Evolutionary conservation across 169 alveolate genomes (phyloP).

Genomic region (Eimeria sp.): DNA sequence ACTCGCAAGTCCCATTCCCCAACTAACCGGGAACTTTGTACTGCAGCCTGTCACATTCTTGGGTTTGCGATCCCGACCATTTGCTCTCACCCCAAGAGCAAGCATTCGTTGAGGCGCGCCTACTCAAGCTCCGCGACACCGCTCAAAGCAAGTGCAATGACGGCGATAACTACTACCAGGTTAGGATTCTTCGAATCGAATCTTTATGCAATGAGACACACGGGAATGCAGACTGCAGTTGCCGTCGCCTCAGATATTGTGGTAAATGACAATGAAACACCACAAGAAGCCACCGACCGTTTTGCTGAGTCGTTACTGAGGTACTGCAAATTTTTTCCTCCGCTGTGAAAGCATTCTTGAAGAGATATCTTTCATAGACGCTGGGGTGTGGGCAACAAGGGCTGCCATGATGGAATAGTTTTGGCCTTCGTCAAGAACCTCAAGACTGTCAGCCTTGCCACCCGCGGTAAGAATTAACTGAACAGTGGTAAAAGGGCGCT

Average conservation of each 20-base stretch:
- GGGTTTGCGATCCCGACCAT: constrained; percentile 82
- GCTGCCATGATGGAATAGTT: constrained; percentile 79
- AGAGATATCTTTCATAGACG: not conserved
- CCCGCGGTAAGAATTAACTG: constrained; percentile 57
- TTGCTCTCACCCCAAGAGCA: constrained; percentile 76
- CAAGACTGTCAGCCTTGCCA: constrained; percentile 73
- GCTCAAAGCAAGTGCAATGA: constrained; percentile 63
- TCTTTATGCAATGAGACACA: not conserved
- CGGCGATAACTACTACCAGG: constrained; percentile 64
- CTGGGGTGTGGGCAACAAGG: constrained; percentile 81
- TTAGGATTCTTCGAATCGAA: not conserved
- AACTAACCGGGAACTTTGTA: not conserved
- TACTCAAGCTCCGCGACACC: constrained; percentile 77
- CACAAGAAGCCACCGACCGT: constrained; percentile 81
- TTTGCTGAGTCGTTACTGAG: constrained; percentile 74
- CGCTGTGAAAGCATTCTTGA: not conserved
- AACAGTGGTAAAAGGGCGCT: not conserved
- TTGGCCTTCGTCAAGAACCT: constrained; percentile 72
- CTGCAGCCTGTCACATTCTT: constrained; percentile 74
- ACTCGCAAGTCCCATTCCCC: not conserved
- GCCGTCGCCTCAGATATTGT: constrained; percentile 81
- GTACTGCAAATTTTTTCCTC: constrained; percentile 1
- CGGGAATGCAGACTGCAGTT: constrained; percentile 72
- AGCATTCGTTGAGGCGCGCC: constrained; percentile 69
- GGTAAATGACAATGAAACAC: constrained; percentile 74